A percentile compares a stretch with the other conserved stretches of the same genome.
These are phyloP conservation scores for Paecilomyces formosus DNA, from an alignment of 2,329 filamentous ascomycete species.

Conservation along the genomic window DNA sequence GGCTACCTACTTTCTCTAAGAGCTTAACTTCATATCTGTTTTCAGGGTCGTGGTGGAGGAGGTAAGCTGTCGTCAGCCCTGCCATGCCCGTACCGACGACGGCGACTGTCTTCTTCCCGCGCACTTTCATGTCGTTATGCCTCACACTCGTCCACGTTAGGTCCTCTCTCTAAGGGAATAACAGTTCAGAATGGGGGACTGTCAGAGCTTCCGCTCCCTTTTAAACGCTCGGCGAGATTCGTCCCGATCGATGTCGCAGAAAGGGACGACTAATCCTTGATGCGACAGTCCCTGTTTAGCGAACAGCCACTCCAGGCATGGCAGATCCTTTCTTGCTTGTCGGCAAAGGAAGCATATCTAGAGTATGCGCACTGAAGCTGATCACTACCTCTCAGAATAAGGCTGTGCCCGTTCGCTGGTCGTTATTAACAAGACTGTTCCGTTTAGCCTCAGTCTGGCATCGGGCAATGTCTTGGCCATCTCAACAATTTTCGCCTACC, in stretches of 20 bases:
- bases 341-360: neutral
- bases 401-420: neutral
- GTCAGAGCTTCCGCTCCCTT: neutral
- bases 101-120: constrained; percentile 25
- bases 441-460: neutral
- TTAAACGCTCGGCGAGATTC: neutral
- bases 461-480: neutral
- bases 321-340: neutral
- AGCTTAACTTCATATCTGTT: constrained; percentile 37
- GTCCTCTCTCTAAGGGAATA: neutral
- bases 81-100: constrained; percentile 45
- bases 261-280: neutral
- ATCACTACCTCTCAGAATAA: neutral
- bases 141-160: neutral
- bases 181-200: neutral
- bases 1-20: constrained; percentile 35
- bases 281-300: neutral
- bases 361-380: neutral
- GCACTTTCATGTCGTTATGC: neutral
- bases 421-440: neutral
- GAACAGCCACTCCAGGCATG: neutral
- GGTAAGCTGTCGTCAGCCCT: constrained; percentile 40
- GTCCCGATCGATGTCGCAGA: neutral
- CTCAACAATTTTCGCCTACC: neutral
- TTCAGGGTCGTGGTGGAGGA: constrained; percentile 34